Conservation (phyloP, 305 asterid species). For the Salvia sclarea region DNA sequence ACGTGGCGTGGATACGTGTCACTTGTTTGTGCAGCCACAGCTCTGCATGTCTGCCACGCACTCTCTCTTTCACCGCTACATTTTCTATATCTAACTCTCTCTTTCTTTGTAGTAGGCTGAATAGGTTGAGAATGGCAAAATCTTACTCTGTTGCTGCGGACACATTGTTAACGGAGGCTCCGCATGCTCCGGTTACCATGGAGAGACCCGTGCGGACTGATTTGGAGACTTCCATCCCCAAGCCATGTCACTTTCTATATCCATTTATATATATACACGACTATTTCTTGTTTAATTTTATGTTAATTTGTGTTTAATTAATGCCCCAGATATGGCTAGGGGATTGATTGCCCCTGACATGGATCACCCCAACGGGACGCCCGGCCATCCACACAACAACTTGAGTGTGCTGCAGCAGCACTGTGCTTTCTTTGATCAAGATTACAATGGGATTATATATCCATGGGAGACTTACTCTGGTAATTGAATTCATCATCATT, state of each 20-base stretch:
- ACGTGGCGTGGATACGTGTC: constrained; percentile 21
- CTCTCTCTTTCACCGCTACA: neutral
- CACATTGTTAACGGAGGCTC: constrained; percentile 63
- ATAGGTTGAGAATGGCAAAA: neutral
- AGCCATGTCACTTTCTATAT: constrained; percentile 61
- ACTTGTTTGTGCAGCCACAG: constrained; percentile 17
- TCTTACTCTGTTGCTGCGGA: constrained; percentile 23
- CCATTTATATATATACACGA: too few species aligned
- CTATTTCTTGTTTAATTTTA: neutral
- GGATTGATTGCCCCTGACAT: constrained; percentile 78
- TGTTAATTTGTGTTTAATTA: too few species aligned
- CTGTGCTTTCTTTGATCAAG: constrained; percentile 82
- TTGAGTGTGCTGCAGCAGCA: constrained; percentile 91
- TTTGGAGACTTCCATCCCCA: constrained; percentile 67
- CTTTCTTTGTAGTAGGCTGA: neutral
- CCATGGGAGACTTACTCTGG: constrained; percentile 93
- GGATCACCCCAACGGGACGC: constrained; percentile 84
- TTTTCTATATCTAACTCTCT: neutral
- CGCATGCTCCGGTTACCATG: constrained; percentile 72
- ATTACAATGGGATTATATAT: constrained; percentile 70
- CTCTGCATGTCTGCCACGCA: constrained; percentile 42
- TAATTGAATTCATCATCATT: too few species aligned
- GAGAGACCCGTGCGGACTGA: constrained; percentile 65
- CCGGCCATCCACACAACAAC: constrained; percentile 56
- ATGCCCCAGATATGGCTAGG: constrained; percentile 64